Base-by-base conservation (phyloP, 768 basidiomycete species). In the Serendipita sp. region DNA sequence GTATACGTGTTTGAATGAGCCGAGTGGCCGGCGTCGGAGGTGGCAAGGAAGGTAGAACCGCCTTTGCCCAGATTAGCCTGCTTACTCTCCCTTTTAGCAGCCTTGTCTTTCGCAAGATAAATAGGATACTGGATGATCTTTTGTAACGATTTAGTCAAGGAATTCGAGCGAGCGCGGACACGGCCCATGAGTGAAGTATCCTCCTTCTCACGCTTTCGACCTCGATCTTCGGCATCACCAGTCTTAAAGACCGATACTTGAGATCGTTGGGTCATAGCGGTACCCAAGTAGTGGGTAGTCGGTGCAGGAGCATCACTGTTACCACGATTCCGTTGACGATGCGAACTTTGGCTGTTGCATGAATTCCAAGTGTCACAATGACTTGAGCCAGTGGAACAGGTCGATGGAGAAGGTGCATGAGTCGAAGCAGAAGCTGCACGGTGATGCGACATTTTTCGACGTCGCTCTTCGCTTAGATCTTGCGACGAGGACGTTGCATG, bases 51-150 rank as follows among this genome's bases (percentile, higher is more conserved):
- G 4, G 10, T 37, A 23, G 55, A 60, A 10, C 55, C 55, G 8
- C 55, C 55, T 29, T 31, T n/a, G 33, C 55, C 55, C 4, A 60
- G 36, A 31, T 50, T 50, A n/a, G 29, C 48, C 13, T 40, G 40
- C 8, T 50, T 50, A 8, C 18, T 18, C 55, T 37, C n/a, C 8
- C 36, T 27, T n/a, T 37, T 60, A 10, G 23, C 55, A 8, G 16
- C n/a, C 55, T 60, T 60, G 55, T 34, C 55, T n/a, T 60, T 60
- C 27, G 34, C 55, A 34, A 60, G 55, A 36, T 60, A 60, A 31
- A 33, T 36, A 37, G 55, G 55, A 34, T 60, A 60, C 18, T 60
- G 29, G 27, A 60, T 60, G 29, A 34, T 36, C 29, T 60, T 60
- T 27, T 10, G 10, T 11, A 60, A 4, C 4, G 55, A 31, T 34